phyloP scores from a whole-genome alignment of 139 green algal species.

The Mesotaenium endlicherianum region DNA sequence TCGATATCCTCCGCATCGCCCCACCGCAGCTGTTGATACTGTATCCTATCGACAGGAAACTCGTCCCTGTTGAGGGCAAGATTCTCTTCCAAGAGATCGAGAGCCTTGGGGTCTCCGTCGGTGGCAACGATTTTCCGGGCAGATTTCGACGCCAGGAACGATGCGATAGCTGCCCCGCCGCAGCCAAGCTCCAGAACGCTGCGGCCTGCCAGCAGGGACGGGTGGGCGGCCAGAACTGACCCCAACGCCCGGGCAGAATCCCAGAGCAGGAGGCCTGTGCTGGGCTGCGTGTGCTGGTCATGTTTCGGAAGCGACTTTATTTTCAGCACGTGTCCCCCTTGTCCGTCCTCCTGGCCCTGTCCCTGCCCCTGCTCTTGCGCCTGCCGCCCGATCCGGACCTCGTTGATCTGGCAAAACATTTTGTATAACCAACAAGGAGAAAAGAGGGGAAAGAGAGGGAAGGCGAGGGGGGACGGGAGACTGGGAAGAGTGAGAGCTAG shows the following conservation, averaged over 20 bases:
- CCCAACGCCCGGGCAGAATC: conserved; percentile 24
- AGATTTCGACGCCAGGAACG: conserved; percentile 9
- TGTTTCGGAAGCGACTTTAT: conserved; percentile 16
- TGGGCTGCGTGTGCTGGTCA: conserved; percentile 33
- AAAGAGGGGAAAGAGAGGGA: background rate
- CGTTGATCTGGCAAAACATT: too few species aligned
- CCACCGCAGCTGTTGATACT: conserved; percentile 21
- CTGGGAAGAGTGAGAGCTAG: too few species aligned
- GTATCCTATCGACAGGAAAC: conserved; percentile 17
- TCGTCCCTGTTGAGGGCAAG: conserved; percentile 19
- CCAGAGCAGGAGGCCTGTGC: conserved; percentile 47
- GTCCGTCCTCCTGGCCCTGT: too few species aligned
- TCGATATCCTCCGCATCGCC: conserved; percentile 24
- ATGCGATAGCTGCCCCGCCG: conserved; percentile 20
- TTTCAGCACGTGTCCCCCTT: too few species aligned
- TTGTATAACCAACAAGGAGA: too few species aligned
- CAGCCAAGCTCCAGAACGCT: conserved; percentile 37
- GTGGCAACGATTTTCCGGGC: conserved; percentile 27
- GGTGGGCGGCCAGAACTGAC: conserved; percentile 9
- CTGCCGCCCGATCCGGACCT: too few species aligned
- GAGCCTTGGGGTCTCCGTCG: conserved; percentile 10
- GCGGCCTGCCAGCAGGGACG: background rate
- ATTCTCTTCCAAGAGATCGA: conserved; percentile 29
- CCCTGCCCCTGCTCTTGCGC: too few species aligned
- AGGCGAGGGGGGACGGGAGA: background rate